Percentiles rank a stretch among this genome's conserved stretches.
These are phyloP conservation scores for Boechera divaricarpa DNA, from an alignment of 345 rosid genomes.

Conservation along the genomic window DNA sequence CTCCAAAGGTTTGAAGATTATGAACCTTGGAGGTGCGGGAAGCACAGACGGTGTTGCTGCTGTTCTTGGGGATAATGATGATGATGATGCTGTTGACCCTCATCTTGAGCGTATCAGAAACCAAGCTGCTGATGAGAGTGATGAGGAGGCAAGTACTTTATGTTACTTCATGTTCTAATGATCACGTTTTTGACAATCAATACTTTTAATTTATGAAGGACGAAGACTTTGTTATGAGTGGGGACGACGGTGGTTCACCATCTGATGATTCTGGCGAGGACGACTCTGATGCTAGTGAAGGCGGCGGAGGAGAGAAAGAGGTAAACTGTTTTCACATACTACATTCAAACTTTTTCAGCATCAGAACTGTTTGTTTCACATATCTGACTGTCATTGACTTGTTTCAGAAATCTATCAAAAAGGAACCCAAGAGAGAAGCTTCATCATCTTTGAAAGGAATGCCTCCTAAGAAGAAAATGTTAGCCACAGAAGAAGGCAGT, in stretches of 20 bases:
- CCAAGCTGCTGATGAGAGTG: constrained; percentile 95
- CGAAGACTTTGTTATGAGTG: constrained; percentile 83
- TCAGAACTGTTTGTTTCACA: background rate
- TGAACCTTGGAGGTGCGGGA: constrained; percentile 79
- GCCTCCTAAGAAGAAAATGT: constrained; percentile 67
- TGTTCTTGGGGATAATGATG: constrained; percentile 70
- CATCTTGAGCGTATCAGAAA: constrained; percentile 89
- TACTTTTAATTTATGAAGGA: constrained; percentile 59
- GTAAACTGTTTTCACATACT: constrained; percentile 47
- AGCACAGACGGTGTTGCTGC: constrained; percentile 71
- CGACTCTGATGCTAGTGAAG: constrained; percentile 68
- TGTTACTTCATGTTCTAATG: constrained; percentile 16
- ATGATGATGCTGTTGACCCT: constrained; percentile 91
- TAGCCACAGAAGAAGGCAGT: constrained; percentile 70
- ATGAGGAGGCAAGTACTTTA: constrained; percentile 69
- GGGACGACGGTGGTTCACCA: constrained; percentile 88
- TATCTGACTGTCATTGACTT: background rate
- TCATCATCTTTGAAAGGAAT: constrained; percentile 65
- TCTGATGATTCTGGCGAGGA: constrained; percentile 97
- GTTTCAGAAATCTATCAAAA: constrained; percentile 72
- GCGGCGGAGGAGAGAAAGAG: constrained; percentile 78
- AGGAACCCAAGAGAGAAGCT: constrained; percentile 70
- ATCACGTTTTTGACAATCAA: constrained; percentile 7
- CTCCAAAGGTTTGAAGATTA: constrained; percentile 82
- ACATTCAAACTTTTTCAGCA: background rate